These are phyloP conservation scores for Thecaphora frezii DNA, from an alignment of 1,284 basidiomycete genomes.

Conservation along the genomic window DNA sequence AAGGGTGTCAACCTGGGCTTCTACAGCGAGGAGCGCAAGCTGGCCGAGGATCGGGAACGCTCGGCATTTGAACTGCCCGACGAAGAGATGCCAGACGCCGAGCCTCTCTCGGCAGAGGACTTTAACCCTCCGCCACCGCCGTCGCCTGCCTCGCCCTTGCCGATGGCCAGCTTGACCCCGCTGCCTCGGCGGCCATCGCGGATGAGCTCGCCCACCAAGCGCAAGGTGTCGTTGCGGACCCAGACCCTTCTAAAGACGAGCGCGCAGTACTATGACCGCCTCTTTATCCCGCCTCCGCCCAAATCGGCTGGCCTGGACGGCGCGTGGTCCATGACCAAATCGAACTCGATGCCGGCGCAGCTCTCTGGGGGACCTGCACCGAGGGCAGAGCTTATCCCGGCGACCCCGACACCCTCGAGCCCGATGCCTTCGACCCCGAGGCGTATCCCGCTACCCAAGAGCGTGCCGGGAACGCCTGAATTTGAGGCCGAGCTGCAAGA, in stretches of 20 bases:
- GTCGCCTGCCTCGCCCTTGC: not conserved
- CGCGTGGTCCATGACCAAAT: slow-evolving; percentile 14
- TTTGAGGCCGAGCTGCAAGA: not conserved
- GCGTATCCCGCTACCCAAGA: not conserved
- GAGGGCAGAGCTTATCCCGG: too few species aligned
- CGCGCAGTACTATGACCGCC: slow-evolving; percentile 30
- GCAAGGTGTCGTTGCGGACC: slow-evolving; percentile 33
- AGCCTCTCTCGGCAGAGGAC: not conserved
- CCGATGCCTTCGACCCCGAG: slow-evolving; percentile 2
- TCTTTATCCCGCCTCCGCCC: slow-evolving; percentile 31
- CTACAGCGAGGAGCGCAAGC: slow-evolving; percentile 41
- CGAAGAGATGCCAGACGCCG: not conserved
- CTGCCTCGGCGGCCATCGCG: slow-evolving; percentile 27
- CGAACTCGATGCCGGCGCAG: slow-evolving; percentile 27
- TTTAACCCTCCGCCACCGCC: too few species aligned
- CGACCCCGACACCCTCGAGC: slow-evolving; percentile 3
- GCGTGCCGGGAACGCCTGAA: not conserved
- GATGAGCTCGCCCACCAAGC: slow-evolving; percentile 27
- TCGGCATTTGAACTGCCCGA: too few species aligned
- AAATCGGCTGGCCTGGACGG: slow-evolving; percentile 5
- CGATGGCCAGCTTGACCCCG: slow-evolving; percentile 12
- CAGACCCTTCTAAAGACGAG: slow-evolving; percentile 32
- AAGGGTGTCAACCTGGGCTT: slow-evolving; percentile 32
- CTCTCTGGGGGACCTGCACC: slow-evolving; percentile 7
- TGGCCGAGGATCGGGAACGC: too few species aligned